Base-by-base conservation (phyloP, 208 protist species). In the Borovskyia barvae region DNA sequence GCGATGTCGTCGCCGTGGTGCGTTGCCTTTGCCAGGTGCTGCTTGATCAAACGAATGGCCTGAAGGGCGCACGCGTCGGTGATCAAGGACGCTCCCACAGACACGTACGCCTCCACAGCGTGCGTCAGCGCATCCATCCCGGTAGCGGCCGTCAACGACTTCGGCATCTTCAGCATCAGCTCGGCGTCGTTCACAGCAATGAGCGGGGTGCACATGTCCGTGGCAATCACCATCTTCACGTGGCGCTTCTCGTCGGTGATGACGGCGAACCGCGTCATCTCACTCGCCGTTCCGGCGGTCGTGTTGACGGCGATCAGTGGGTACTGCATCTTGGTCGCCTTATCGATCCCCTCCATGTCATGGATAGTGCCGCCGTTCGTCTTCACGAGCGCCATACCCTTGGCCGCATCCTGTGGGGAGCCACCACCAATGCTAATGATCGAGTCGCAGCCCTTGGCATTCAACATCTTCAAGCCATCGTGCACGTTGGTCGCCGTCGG, bases 121-220 rank as follows among this genome's bases (percentile, higher is more conserved):
- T 97, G 92, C 32, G 84, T 91, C 25, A 96, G 81, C 24, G 87
- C 90, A 54, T 97, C 92, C 75, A 96, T 86, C 36, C 92, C 92
- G 35, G 89, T 94, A n/a, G 83, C 80, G n/a, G 92, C 85, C 22
- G 87, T 87, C 24, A 96, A 68, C 33, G 76, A 49, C 58, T 77
- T 76, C 8, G 92, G 90, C 69, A 90, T 70, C 49, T 84, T 77
- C 53, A 92, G 53, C 66, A 85, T 93, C 57, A 97, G 67, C 29
- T 79, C 51, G 17, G 86, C 69, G 35, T 94, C 90, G 57, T 88
- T 79, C 17, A 96, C 69, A n/a, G 90, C 83, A 29, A 92, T 74
- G 15, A 93, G 61, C 6, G 90, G 85, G 35, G 70, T 77, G 50
- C 60, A 68, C 35, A 59, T 66, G 49, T 83, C 84, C 1, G 80